phyloP scores from a whole-genome alignment of 257 asterid species.

The Solanum ossicruentum region DNA sequence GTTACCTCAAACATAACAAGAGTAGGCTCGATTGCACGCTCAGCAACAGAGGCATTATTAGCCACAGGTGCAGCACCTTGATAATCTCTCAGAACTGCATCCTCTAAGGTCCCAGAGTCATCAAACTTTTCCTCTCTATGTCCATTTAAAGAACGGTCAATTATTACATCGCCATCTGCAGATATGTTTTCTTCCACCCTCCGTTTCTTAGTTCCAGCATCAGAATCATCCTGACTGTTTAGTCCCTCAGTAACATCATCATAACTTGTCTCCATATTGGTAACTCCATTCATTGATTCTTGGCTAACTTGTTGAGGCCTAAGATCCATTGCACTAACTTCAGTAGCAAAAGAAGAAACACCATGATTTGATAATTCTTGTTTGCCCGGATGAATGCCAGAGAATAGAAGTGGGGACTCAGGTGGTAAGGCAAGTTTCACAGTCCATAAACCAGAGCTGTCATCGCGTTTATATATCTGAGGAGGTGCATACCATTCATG shows the following conservation, averaged over 20 bases:
- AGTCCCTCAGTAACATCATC: constrained; percentile 45
- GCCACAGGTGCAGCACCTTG: constrained; percentile 61
- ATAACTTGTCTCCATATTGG: constrained; percentile 72
- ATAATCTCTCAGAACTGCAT: constrained; percentile 40
- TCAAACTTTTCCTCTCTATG: constrained; percentile 49
- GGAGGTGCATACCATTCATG: constrained; percentile 99
- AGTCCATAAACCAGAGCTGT: constrained; percentile 79
- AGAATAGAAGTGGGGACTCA: constrained; percentile 40
- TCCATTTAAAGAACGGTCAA: constrained; percentile 46
- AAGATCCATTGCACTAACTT: constrained; percentile 49
- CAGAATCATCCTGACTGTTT: constrained; percentile 53
- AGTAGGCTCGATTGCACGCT: constrained; percentile 86
- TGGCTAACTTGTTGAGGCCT: constrained; percentile 40
- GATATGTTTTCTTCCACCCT: constrained; percentile 61
- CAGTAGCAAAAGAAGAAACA: constrained; percentile 34
- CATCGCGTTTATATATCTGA: constrained; percentile 77
- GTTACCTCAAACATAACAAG: constrained; percentile 97
- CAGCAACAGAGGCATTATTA: constrained; percentile 80
- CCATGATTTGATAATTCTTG: constrained; percentile 26
- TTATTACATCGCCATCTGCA: constrained; percentile 45
- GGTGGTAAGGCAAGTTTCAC: constrained; percentile 58
- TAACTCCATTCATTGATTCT: constrained; percentile 52
- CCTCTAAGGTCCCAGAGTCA: constrained; percentile 39
- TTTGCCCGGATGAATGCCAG: constrained; percentile 19
- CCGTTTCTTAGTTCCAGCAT: constrained; percentile 75